Evolutionary conservation across 768 basidiomycete genomes (phyloP).

Genomic region (Leccinum subtestaceum): DNA sequence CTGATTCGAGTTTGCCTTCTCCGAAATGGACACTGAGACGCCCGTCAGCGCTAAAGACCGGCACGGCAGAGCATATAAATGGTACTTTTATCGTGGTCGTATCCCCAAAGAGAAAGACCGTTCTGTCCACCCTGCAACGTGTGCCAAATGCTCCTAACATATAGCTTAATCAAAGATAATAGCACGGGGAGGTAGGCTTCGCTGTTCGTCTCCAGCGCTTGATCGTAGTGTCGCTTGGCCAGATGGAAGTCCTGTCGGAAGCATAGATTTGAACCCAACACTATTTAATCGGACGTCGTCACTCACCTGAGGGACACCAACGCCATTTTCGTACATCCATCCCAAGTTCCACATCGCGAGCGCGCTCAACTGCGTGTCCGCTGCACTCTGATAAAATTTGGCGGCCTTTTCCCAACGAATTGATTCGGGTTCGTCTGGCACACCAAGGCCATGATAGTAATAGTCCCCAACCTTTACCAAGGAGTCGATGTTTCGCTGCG

Average conservation of each 20-base stretch:
- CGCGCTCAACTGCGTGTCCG: constrained; percentile 88
- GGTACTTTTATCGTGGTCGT: constrained; percentile 47
- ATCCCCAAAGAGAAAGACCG: constrained; percentile 64
- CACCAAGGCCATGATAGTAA: constrained; percentile 88
- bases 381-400: constrained; percentile 91
- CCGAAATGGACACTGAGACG: constrained; percentile 23
- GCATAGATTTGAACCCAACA: background rate
- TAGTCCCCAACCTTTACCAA: constrained; percentile 98
- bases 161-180: constrained; percentile 78
- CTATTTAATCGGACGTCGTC: background rate
- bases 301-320: constrained; percentile 82
- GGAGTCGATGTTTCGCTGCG: constrained; percentile 93
- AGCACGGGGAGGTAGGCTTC: constrained; percentile 89
- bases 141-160: constrained; percentile 82
- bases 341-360: constrained; percentile 98
- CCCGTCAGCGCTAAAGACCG: constrained; percentile 8
- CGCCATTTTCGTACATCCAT: constrained; percentile 98
- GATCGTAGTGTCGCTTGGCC: constrained; percentile 93
- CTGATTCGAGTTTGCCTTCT: constrained; percentile 18
- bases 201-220: constrained; percentile 79
- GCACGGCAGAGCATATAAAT: background rate
- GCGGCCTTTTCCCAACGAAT: constrained; percentile 85
- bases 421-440: constrained; percentile 61
- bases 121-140: constrained; percentile 69
- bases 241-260: constrained; percentile 82